Base-by-base conservation (phyloP, 768 basidiomycete genomes). In the Pseudohyphozyma bogoriensis region DNA sequence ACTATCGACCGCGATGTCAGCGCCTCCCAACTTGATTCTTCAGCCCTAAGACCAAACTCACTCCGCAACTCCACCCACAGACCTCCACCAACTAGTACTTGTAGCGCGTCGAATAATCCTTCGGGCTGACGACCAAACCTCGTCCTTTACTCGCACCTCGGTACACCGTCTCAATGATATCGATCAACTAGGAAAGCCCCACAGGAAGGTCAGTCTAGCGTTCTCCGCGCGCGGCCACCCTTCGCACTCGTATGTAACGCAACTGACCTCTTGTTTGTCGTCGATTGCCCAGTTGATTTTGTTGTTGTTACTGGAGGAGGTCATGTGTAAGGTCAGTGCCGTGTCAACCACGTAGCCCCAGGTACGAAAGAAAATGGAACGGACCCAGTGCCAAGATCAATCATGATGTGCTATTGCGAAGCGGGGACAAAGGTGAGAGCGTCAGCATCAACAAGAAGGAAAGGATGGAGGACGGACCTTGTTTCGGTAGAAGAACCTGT, bases 391-490 rank as follows among this genome's bases (percentile, higher is more conserved):
- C 61, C 92, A 66, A 97, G 77, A 82, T 96, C 95, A 71, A 99
- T 96, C 93, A 97, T 97, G 76, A 97, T 97, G 73, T 97, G 95
- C 73, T 97, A 95, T 75, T 93, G 32, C 52, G n/a, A n/a, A n/a
- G n/a, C n/a, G n/a, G n/a, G n/a, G n/a, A n/a, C n/a, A n/a, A n/a
- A n/a, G n/a, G 33, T 28, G 3, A 26, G 18, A 29, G 37, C 44
- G 45, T 50, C 24, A 31, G 24, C 3, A 35, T n/a, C n/a, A n/a
- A n/a, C n/a, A n/a, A n/a, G n/a, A 20, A 40, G 15, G 13, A n/a
- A 16, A 28, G 11, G 40, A n/a, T n/a, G n/a, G n/a, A n/a, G 3
- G 15, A 50, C 59, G 4, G 32, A 54, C n/a, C 52, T 65, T 65
- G 54, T 67, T 64, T 11, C 67, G 57, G 59, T 69, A 70, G 61